Evolutionary conservation across 1,139 yeast genomes (phyloP), one percentile per base, ranked within the genome.

Genomic region (Geotrichum bryndzae): DNA sequence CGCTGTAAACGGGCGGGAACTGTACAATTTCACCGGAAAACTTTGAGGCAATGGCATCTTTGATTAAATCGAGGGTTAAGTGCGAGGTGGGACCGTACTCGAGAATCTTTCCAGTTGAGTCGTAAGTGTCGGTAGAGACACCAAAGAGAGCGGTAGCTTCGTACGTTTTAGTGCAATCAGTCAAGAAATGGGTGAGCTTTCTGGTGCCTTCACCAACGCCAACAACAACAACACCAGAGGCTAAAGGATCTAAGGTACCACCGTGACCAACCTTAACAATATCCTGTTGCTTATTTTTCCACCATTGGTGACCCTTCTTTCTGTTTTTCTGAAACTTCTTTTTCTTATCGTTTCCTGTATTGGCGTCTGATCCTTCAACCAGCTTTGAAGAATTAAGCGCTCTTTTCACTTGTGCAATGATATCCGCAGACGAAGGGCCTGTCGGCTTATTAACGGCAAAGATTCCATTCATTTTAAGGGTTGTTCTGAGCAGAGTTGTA

Each of bases 1-100:
- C 99, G 48, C 97, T 90, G 73, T 85, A 94, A 18, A 94, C 87
- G 0, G 99, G 99, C 13, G 99, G 99, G 0, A 96, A 88, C 74
- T 95, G 99, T 68, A 82, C 81, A 62, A 92, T 78, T 46, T 84
- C 82, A 0, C 99, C 99, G 18, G 84, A 77, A 70, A 94, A 91
- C 72, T 84, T 85, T 11, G 76, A 77, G 2, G 45, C 22, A 45
- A 84, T 82, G 0, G 86, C 79, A 4, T 76, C 72, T 18, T 75
- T 74, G 23, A 94, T 76, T 63, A 79, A 73, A 2, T 83, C 86
- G 64, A 77, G 75, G 0, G 86, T 83, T 54, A 94, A 75, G 68
- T 87, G 91, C 8, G 77, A 79, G 2, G 82, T 80, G 10, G 82
- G 80, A 46, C 83, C 85, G 66, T 80, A 80, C 22, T 86, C 78